Conservation (phyloP, 495 filamentous ascomycete species). For the Hypomontagnella submonticulosa region DNA sequence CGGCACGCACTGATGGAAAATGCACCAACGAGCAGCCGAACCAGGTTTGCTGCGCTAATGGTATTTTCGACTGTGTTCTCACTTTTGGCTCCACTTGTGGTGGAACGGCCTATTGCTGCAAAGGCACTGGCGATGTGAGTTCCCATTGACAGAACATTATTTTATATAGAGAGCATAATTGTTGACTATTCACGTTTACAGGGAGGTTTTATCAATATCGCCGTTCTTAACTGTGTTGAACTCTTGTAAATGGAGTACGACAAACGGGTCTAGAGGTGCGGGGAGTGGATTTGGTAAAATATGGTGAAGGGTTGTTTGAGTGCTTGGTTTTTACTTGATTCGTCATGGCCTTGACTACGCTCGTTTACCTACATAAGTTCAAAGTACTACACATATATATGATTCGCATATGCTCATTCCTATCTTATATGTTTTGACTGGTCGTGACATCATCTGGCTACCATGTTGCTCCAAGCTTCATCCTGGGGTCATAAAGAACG, state of each 20-base stretch:
- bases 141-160: not conserved
- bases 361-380: slow-evolving; percentile 38
- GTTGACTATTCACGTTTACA: slow-evolving; percentile 7
- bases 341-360: slow-evolving; percentile 42
- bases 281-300: slow-evolving; percentile 7
- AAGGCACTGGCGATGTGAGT: slow-evolving; percentile 10
- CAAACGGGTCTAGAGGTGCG: not conserved
- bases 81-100: slow-evolving; percentile 16
- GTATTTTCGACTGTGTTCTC: slow-evolving; percentile 27
- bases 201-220: slow-evolving; percentile 27
- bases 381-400: slow-evolving; percentile 12
- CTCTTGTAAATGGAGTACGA: slow-evolving; percentile 2
- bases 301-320: slow-evolving; percentile 4
- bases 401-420: not conserved
- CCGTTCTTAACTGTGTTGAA: slow-evolving; percentile 35
- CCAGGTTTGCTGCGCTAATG: slow-evolving; percentile 33
- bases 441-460: not conserved
- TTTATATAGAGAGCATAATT: not conserved
- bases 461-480: no score
- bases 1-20: slow-evolving; percentile 23
- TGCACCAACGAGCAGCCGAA: slow-evolving; percentile 35
- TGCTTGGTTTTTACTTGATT: slow-evolving; percentile 19
- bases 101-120: slow-evolving; percentile 38
- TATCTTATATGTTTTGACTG: not conserved
- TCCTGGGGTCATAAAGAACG: no score